Percentiles rank a stretch among this genome's conserved stretches.
phyloP scores from a whole-genome alignment of 257 asterid species.

The Capsicum rhomboideum region DNA sequence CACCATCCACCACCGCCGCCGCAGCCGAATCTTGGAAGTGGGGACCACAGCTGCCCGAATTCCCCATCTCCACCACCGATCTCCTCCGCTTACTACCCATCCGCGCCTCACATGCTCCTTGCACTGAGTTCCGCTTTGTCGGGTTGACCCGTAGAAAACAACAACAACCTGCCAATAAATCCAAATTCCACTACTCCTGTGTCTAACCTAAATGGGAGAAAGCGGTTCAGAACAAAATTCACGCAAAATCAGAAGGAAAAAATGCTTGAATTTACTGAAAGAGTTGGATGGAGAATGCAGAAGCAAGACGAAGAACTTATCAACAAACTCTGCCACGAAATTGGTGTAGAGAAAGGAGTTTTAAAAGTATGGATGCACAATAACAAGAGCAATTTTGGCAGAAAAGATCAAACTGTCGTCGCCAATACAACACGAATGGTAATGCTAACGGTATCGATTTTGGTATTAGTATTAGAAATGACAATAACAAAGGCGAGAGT shows the following conservation, averaged over 20 bases:
- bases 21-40: neutral
- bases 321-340: conserved; percentile 10
- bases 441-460: conserved; percentile 12
- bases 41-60: conserved; percentile 19
- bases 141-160: conserved; percentile 3
- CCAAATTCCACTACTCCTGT: neutral
- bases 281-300: conserved; percentile 29
- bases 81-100: conserved; percentile 34
- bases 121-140: conserved; percentile 33
- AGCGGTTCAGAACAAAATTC: conserved; percentile 23
- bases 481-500: conserved; percentile 20
- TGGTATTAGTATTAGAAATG: neutral
- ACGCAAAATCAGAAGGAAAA: conserved; percentile 22
- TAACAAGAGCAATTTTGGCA: conserved; percentile 20
- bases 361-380: conserved; percentile 38
- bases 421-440: neutral
- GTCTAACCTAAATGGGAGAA: neutral
- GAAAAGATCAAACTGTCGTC: neutral
- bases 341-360: conserved; percentile 22
- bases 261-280: conserved; percentile 24
- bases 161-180: neutral
- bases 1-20: conserved; percentile 11
- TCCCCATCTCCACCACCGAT: conserved; percentile 33
- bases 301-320: conserved; percentile 24
- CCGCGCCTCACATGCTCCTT: conserved; percentile 52